Evolutionary conservation across 1,284 basidiomycete species (phyloP).

Genomic region (Ceratobasidium sp.): DNA sequence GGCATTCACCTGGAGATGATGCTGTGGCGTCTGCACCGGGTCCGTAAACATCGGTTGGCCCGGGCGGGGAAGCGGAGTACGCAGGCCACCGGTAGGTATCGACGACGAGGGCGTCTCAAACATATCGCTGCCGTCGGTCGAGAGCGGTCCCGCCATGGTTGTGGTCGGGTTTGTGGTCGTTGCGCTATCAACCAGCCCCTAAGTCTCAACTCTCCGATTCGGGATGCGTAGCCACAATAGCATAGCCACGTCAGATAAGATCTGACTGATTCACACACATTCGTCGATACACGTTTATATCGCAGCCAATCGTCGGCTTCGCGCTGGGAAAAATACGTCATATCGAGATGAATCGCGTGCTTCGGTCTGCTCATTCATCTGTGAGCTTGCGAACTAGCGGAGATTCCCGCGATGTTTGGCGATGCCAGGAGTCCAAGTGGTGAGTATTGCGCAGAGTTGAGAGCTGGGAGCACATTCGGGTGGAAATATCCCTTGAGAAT

Average conservation of each 20-base stretch:
- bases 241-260: constrained; percentile 24
- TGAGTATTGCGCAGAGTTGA: no score
- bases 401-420: no score
- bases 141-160: constrained; percentile 23
- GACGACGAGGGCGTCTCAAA: constrained; percentile 42
- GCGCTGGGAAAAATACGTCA: not conserved
- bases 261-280: not conserved
- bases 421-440: no score
- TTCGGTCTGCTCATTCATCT: no score
- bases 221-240: constrained; percentile 20
- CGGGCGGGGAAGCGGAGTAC: constrained; percentile 28
- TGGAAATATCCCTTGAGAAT: no score
- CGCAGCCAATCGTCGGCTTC: not conserved
- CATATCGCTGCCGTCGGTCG: constrained; percentile 29
- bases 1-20: constrained; percentile 31
- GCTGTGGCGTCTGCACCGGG: constrained; percentile 28
- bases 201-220: constrained; percentile 31
- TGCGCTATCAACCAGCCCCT: constrained; percentile 13
- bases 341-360: not conserved
- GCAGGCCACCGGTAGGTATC: constrained; percentile 20
- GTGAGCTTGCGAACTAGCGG: no score
- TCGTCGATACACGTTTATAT: not conserved
- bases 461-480: no score
- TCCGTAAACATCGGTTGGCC: constrained; percentile 15
- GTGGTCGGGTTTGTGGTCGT: constrained; percentile 15